Percentiles rank a stretch among this genome's conserved stretches.
Conservation (phyloP, 1,139 yeast genomes). For the Blastobotrys illinoisensis region DNA sequence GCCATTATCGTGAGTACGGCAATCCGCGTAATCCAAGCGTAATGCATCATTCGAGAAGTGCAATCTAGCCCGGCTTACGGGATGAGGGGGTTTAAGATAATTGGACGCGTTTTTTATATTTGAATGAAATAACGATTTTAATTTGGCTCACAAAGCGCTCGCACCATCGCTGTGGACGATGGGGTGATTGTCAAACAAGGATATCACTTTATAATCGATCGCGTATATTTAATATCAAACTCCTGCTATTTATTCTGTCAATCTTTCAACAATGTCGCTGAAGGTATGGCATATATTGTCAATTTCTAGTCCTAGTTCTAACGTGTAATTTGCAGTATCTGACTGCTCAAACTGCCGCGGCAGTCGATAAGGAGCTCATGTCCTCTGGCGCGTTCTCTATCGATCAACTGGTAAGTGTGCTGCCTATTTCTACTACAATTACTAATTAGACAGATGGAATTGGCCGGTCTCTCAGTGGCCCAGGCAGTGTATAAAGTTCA, state of each 20-base stretch:
- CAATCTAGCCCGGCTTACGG: too few relatives aligned
- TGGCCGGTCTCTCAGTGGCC: slow-evolving; percentile 93
- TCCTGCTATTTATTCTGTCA: neutral
- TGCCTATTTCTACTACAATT: neutral
- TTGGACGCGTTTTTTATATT: too few relatives aligned
- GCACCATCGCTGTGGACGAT: neutral
- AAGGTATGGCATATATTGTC: neutral
- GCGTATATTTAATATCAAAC: neutral
- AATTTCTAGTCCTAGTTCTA: neutral
- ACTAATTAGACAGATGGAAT: slow-evolving; percentile 55
- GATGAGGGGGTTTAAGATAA: too few relatives aligned
- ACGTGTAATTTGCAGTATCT: slow-evolving; percentile 11
- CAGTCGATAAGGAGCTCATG: slow-evolving; percentile 82
- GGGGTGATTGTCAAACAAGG: neutral
- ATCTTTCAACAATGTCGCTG: neutral
- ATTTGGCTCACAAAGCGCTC: neutral
- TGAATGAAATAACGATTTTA: neutral
- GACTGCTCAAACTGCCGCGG: slow-evolving; percentile 66
- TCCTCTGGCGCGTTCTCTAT: slow-evolving; percentile 74
- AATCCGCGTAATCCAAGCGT: too few relatives aligned
- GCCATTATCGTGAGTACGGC: too few relatives aligned
- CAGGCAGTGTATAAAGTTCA: slow-evolving; percentile 67
- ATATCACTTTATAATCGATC: neutral
- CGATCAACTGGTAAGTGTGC: slow-evolving; percentile 58
- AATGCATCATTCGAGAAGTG: neutral